Evolutionary conservation across 176 grass and related monocot species (phyloP).

Genomic region (Bolboschoenus planiculmis): DNA sequence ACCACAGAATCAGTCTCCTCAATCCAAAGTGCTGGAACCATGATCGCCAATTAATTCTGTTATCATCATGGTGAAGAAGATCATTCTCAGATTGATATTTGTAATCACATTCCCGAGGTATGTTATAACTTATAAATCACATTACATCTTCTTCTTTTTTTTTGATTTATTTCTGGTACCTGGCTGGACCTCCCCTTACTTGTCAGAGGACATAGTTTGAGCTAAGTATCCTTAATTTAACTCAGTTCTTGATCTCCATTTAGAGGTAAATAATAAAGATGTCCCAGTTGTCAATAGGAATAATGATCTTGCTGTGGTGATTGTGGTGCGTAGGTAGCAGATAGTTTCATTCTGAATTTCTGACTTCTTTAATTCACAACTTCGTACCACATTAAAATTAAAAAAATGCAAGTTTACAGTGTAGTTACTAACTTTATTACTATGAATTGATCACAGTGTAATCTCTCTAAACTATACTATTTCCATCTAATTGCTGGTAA

Average conservation of each 20-base stretch:
- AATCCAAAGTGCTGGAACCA: background rate
- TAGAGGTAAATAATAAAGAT: no score
- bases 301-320: background rate
- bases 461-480: background rate
- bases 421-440: no score
- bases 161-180: background rate
- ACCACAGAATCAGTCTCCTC: no score
- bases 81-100: background rate
- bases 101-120: background rate
- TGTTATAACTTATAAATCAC: background rate
- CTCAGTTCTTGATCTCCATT: no score
- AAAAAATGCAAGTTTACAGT: background rate
- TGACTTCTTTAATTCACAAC: background rate
- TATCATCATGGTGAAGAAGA: background rate
- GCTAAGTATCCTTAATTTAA: no score
- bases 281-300: background rate
- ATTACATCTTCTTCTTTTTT: background rate
- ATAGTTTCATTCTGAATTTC: background rate
- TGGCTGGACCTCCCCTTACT: background rate
- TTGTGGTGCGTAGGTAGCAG: background rate
- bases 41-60: background rate
- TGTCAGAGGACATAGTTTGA: no score
- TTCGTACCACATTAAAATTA: background rate
- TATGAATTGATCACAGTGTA: no score
- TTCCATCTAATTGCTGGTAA: background rate